These are phyloP conservation scores for Coriolopsis trogii DNA, from an alignment of 1,284 basidiomycete species.

Conservation along the genomic window DNA sequence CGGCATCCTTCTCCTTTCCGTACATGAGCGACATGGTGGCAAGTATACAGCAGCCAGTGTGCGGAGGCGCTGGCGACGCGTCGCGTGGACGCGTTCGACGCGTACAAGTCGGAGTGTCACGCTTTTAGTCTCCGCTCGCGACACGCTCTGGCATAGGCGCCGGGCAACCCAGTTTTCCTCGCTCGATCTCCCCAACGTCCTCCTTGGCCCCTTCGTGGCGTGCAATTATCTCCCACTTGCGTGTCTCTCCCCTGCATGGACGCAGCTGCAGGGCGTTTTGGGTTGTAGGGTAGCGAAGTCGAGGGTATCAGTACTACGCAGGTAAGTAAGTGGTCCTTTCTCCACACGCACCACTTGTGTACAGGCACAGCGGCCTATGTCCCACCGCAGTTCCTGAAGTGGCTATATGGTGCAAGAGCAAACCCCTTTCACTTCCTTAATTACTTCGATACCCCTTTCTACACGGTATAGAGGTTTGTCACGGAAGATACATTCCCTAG, in stretches of 20 bases:
- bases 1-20: constrained; percentile 67
- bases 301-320: too few relatives aligned
- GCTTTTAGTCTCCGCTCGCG: constrained; percentile 24
- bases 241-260: too few relatives aligned
- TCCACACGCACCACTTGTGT: constrained; percentile 40
- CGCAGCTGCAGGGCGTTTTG: too few relatives aligned
- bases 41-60: background rate
- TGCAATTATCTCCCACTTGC: background rate
- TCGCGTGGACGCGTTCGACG: constrained; percentile 25
- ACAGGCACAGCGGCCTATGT: constrained; percentile 37
- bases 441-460: constrained; percentile 33
- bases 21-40: constrained; percentile 65
- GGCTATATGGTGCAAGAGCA: constrained; percentile 35
- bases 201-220: background rate
- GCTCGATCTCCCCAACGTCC: background rate
- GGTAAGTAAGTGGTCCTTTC: too few relatives aligned
- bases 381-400: constrained; percentile 40
- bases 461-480: constrained; percentile 36
- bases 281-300: too few relatives aligned
- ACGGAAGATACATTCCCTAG: constrained; percentile 33
- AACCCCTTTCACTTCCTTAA: constrained; percentile 30
- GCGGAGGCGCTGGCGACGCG: background rate
- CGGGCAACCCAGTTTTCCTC: background rate
- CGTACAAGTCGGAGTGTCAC: constrained; percentile 24
- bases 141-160: background rate